phyloP scores from a whole-genome alignment of 371 early-diverging fungal genomes.

The Mucor irregularis region DNA sequence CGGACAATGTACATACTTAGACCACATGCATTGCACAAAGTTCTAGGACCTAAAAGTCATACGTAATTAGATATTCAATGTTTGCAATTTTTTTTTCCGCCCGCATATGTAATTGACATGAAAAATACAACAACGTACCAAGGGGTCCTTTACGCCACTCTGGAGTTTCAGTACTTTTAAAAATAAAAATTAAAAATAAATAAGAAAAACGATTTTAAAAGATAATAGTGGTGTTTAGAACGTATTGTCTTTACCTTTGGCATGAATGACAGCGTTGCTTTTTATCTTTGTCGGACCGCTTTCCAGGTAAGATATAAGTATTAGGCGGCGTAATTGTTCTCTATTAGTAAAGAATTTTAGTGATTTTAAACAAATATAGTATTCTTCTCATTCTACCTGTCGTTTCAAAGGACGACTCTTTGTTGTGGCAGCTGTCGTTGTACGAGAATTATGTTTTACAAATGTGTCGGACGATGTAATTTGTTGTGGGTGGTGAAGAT shows the following conservation, averaged over 20 bases:
- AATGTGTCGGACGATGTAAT: neutral
- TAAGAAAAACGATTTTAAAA: no score
- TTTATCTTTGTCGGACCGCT: no score
- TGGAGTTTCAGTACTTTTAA: slow-evolving; percentile 33
- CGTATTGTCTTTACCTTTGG: slow-evolving; percentile 26
- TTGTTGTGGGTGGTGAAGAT: slow-evolving; percentile 1
- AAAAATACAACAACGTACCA: slow-evolving; percentile 16
- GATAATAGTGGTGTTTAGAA: no score
- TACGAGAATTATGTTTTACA: neutral
- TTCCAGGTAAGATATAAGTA: no score
- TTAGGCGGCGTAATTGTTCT: no score
- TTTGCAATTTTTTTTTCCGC: neutral
- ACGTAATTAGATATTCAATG: no score
- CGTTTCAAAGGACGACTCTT: slow-evolving; percentile 13
- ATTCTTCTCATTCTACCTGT: no score
- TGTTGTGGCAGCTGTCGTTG: neutral
- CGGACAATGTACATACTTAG: slow-evolving; percentile 19
- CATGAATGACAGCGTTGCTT: slow-evolving; percentile 30
- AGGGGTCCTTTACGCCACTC: slow-evolving; percentile 42
- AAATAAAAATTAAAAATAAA: neutral
- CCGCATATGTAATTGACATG: neutral
- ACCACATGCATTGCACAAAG: slow-evolving; percentile 43
- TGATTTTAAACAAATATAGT: no score
- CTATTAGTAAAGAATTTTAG: no score
- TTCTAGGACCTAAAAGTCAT: slow-evolving; percentile 36